Evolutionary conservation across 2,329 filamentous ascomycete species (phyloP).

Genomic region (Botrytis fabae): DNA sequence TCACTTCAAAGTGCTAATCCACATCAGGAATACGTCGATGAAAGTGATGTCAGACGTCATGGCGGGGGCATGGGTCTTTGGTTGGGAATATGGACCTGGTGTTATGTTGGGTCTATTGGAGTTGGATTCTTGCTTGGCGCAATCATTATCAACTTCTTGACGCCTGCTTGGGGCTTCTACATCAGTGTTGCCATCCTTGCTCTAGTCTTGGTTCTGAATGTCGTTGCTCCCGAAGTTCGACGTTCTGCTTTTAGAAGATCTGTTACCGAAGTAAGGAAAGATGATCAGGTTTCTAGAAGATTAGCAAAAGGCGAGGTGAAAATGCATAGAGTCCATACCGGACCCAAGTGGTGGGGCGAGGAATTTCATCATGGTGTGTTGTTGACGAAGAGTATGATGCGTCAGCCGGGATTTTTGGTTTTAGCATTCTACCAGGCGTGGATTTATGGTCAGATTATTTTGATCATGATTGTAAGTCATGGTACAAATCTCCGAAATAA

Average conservation of each 20-base stretch:
- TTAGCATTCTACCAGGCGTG: slow-evolving; percentile 72
- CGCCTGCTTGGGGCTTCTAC: slow-evolving; percentile 75
- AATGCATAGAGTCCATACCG: slow-evolving; percentile 70
- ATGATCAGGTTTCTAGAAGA: slow-evolving; percentile 54
- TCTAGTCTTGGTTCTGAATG: slow-evolving; percentile 65
- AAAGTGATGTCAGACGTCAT: slow-evolving; percentile 68
- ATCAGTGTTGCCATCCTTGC: slow-evolving; percentile 68
- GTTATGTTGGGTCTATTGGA: slow-evolving; percentile 69
- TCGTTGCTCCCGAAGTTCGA: slow-evolving; percentile 70
- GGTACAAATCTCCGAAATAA: neutral
- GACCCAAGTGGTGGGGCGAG: slow-evolving; percentile 75
- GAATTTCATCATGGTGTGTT: slow-evolving; percentile 71
- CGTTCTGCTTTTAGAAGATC: slow-evolving; percentile 68
- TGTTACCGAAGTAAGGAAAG: slow-evolving; percentile 61
- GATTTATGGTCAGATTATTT: slow-evolving; percentile 75
- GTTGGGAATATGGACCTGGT: slow-evolving; percentile 78
- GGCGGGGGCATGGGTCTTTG: slow-evolving; percentile 79
- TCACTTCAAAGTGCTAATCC: slow-evolving; percentile 71
- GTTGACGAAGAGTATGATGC: slow-evolving; percentile 68
- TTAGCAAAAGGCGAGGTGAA: slow-evolving; percentile 73
- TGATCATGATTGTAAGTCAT: slow-evolving; percentile 64
- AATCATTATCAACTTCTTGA: slow-evolving; percentile 62
- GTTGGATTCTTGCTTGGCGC: slow-evolving; percentile 73
- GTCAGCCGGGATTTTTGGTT: slow-evolving; percentile 71
- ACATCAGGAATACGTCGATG: slow-evolving; percentile 68